These are phyloP conservation scores for Linnemannia schmuckeri DNA, from an alignment of 192 early-diverging fungal genomes.

Conservation along the genomic window DNA sequence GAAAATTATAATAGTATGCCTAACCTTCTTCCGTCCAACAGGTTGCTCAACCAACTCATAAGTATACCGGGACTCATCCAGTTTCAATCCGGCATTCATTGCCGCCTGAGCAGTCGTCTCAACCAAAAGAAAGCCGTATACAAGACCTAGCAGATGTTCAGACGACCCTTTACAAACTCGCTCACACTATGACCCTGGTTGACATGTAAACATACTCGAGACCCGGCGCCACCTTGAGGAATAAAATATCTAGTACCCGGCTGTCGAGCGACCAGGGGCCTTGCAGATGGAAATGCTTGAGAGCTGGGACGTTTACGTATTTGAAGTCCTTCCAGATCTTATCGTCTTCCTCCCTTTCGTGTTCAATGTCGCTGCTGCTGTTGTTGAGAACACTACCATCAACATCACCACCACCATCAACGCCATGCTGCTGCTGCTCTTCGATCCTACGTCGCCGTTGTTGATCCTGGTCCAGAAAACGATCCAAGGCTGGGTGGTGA, in stretches of 20 bases:
- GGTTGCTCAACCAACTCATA: too few species aligned
- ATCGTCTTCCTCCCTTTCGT: background rate
- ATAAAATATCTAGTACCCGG: background rate
- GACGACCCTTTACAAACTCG: background rate
- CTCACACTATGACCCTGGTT: background rate
- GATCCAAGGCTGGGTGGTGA: background rate
- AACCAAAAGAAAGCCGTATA: too few species aligned
- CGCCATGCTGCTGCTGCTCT: background rate
- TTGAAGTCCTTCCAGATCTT: background rate
- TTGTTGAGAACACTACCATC: too few species aligned
- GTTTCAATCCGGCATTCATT: too few species aligned
- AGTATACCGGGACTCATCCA: too few species aligned
- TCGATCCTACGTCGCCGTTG: background rate
- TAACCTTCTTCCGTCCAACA: too few species aligned
- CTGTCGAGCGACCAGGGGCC: background rate
- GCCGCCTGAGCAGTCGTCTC: too few species aligned
- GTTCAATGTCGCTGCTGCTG: background rate
- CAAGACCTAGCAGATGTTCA: background rate
- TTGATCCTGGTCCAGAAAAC: background rate
- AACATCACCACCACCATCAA: too few species aligned
- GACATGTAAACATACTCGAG: background rate
- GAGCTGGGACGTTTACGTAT: background rate
- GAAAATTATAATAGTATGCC: too few species aligned
- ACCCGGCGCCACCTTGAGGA: background rate
- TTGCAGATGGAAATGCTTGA: background rate